Evolutionary conservation across 202 grass and related monocot species (phyloP).

Genomic region (Schoenoplectus tabernaemontani): DNA sequence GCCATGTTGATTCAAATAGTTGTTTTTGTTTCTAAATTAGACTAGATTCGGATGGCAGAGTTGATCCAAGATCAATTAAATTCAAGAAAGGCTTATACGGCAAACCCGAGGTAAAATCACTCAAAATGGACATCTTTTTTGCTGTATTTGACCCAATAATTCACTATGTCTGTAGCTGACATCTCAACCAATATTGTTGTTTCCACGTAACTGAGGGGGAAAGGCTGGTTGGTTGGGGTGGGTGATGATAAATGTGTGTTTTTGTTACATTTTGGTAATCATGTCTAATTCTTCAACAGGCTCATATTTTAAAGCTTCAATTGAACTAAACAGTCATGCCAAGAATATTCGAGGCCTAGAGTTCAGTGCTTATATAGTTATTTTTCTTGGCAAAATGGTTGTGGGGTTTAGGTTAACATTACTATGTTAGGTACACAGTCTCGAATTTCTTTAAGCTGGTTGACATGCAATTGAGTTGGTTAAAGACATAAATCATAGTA

Average conservation of each 20-base stretch:
- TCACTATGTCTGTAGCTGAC: not conserved
- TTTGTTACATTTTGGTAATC: not conserved
- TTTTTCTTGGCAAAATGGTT: not conserved
- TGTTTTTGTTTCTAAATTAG: constrained; percentile 47
- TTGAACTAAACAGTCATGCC: not conserved
- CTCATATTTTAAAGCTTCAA: not conserved
- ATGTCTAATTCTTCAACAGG: not conserved
- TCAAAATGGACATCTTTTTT: not conserved
- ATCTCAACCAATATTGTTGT: not conserved
- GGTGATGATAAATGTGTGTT: not conserved
- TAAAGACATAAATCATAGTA: not conserved
- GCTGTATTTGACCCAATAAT: not conserved
- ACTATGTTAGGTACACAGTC: no score
- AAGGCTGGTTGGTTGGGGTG: not conserved
- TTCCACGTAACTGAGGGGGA: not conserved
- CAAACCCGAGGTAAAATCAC: constrained; percentile 79
- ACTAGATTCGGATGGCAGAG: constrained; percentile 61
- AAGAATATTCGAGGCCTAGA: not conserved
- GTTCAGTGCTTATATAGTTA: not conserved
- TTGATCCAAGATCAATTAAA: constrained; percentile 70
- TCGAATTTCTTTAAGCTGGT: not conserved
- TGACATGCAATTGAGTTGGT: not conserved
- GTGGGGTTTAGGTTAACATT: not conserved
- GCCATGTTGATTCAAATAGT: not conserved
- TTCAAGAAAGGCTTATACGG: constrained; percentile 89